A percentile compares a stretch with the other conserved stretches of the same genome.
Conservation (phyloP, 768 basidiomycete genomes). For the Strobilomyces dryophilus region DNA sequence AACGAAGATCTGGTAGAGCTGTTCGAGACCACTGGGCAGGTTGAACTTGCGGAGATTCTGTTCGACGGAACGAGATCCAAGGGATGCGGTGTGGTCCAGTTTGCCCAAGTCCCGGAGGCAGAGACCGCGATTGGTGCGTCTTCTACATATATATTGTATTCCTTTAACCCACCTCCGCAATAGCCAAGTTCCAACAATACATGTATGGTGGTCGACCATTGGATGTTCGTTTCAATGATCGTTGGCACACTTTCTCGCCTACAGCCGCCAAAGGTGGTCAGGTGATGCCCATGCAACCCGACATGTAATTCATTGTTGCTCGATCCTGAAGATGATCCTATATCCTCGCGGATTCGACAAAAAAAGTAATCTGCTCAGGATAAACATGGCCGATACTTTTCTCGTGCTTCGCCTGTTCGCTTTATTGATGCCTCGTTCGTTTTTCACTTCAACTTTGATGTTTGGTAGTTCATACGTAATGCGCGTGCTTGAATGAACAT, state of each 20-base stretch:
- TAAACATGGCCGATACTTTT: background rate
- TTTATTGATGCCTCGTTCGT: background rate
- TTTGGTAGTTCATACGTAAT: constrained; percentile 1
- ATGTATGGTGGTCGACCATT: constrained; percentile 87
- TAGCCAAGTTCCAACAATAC: constrained; percentile 92
- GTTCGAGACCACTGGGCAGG: constrained; percentile 96
- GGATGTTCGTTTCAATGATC: constrained; percentile 94
- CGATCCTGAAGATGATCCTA: background rate
- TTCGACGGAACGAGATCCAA: constrained; percentile 91
- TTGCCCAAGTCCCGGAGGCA: constrained; percentile 80
- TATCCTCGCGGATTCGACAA: background rate
- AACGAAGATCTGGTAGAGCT: constrained; percentile 98
- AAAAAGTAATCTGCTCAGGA: background rate
- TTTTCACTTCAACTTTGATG: background rate
- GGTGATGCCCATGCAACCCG: constrained; percentile 60
- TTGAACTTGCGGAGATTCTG: constrained; percentile 91
- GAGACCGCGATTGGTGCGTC: constrained; percentile 85
- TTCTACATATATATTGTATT: background rate
- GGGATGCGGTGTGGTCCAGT: constrained; percentile 95
- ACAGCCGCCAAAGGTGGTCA: constrained; percentile 87
- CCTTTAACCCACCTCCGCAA: background rate
- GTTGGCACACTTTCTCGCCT: constrained; percentile 91
- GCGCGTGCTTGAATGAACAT: constrained; percentile 2
- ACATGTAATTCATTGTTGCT: constrained; percentile 27
- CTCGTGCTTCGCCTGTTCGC: background rate